Base-by-base conservation (phyloP, 805 yeast species). In the Groenewaldozyma tartarivorans region DNA sequence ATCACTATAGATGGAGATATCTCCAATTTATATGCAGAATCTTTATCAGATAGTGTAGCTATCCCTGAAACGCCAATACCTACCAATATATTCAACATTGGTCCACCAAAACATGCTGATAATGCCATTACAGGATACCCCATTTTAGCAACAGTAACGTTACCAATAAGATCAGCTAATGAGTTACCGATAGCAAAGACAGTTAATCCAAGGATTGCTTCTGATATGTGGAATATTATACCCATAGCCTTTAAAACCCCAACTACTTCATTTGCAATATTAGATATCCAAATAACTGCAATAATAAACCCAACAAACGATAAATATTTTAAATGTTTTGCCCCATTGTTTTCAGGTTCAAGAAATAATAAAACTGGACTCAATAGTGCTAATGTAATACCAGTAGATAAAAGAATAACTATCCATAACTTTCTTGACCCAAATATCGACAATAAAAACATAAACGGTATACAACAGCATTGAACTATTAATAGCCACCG, bases 21-120 rank as follows among this genome's bases (percentile, higher is more conserved):
- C 7, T 55, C 57, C 11, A 69, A 52, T 19, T 32, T 45, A 7
- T 40, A 24, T 15, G 37, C 38, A 11, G 41, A 44, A 11, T 42
- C 20, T 1, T 42, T 38, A 2, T 40, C 39, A 2, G 54, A 44
- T 33, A 67, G 60, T 5, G 71, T 61, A 1, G 77, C 44, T 26
- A 84, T 45, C 0, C 90, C 87, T 49, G 83, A 81, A 4, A 80
- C 53, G 0, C 96, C 96, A 45, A 90, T 63, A 0, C 96, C 94
- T 31, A 88, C 67, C 7, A 92, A 63, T 33, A 81, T 64, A 40
- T 87, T 81, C 33, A 92, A 58, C 43, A 90, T 61, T 0, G 97
- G 97, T 1, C 96, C 86, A 0, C 96, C 97, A 57, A 88, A 81
- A 54, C 97, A 88, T 0, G 96, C 96, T 21, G 92, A 83, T n/a